Evolutionary conservation across 192 early-diverging fungal genomes (phyloP).

Genomic region (Coemansia asiatica): DNA sequence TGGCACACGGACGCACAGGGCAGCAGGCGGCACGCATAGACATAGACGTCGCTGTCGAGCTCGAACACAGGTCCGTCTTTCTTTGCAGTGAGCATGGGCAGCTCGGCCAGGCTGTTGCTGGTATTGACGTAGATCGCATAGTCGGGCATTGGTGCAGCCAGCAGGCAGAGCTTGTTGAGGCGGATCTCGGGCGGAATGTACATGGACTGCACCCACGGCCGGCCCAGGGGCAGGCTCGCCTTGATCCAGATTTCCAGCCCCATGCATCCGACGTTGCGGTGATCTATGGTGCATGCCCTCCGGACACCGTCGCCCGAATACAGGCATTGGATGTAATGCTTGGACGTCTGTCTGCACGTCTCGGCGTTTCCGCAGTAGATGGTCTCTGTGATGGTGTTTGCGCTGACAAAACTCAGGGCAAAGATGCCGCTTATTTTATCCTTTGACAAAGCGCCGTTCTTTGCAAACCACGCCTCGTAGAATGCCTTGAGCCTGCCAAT

Average conservation of each 20-base stretch:
- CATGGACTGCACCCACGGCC: conserved; percentile 50
- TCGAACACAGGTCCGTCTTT: conserved; percentile 28
- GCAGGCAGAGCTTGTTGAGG: conserved; percentile 42
- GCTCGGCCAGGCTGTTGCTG: conserved; percentile 11
- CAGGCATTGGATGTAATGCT: conserved; percentile 38
- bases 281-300: conserved; percentile 10
- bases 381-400: conserved; percentile 17
- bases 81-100: conserved; percentile 24
- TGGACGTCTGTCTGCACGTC: conserved; percentile 5
- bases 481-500: conserved; percentile 42
- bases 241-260: conserved; percentile 53
- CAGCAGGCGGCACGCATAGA: conserved; percentile 46
- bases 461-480: conserved; percentile 46
- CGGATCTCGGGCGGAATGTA: conserved; percentile 35
- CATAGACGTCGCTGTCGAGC: conserved; percentile 54
- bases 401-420: conserved; percentile 21
- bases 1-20: conserved; percentile 38
- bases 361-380: conserved; percentile 15
- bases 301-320: conserved; percentile 43
- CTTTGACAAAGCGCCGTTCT: conserved; percentile 15
- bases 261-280: conserved; percentile 9
- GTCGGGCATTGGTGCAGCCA: conserved; percentile 41
- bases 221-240: conserved; percentile 39
- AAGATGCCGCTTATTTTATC: conserved; percentile 48
- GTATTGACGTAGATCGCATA: conserved; percentile 15